Conservation (phyloP, 1,284 basidiomycete genomes). For the Puccinia coronata region DNA sequence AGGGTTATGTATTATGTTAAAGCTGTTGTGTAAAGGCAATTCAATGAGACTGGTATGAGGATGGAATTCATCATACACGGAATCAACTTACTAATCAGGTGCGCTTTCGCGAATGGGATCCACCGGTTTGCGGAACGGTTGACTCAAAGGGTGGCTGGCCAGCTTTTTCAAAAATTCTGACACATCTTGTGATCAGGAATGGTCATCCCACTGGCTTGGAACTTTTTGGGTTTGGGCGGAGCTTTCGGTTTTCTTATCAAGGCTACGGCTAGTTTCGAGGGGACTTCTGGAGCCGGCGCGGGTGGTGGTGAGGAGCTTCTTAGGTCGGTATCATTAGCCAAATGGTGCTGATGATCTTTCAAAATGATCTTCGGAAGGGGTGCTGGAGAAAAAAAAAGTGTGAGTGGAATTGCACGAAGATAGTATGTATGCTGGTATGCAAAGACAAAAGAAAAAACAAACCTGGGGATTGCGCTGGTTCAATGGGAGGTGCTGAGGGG, state of each 20-base stretch:
- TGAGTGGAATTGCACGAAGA: background rate
- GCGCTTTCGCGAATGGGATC: constrained; percentile 65
- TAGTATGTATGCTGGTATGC: no score
- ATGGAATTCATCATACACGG: background rate
- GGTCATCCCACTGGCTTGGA: constrained; percentile 78
- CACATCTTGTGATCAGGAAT: constrained; percentile 77
- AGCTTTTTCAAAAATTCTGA: constrained; percentile 79
- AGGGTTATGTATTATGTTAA: constrained; percentile 82
- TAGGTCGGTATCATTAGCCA: constrained; percentile 4
- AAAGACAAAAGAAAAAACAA: background rate
- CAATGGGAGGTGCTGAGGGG: constrained; percentile 15
- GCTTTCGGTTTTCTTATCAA: constrained; percentile 58
- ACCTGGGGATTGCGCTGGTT: constrained; percentile 15
- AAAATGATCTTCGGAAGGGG: constrained; percentile 36
- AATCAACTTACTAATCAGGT: constrained; percentile 76
- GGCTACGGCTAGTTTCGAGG: constrained; percentile 52
- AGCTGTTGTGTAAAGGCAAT: constrained; percentile 67
- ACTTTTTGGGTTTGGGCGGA: constrained; percentile 65
- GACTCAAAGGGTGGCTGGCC: constrained; percentile 59
- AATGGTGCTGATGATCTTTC: constrained; percentile 28
- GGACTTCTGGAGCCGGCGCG: constrained; percentile 30
- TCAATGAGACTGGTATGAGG: constrained; percentile 3
- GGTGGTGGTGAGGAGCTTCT: background rate
- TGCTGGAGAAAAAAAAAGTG: background rate
- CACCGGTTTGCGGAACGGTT: constrained; percentile 39